Evolutionary conservation across 2,329 filamentous ascomycete genomes (phyloP).

Genomic region (Botrytis deweyae): DNA sequence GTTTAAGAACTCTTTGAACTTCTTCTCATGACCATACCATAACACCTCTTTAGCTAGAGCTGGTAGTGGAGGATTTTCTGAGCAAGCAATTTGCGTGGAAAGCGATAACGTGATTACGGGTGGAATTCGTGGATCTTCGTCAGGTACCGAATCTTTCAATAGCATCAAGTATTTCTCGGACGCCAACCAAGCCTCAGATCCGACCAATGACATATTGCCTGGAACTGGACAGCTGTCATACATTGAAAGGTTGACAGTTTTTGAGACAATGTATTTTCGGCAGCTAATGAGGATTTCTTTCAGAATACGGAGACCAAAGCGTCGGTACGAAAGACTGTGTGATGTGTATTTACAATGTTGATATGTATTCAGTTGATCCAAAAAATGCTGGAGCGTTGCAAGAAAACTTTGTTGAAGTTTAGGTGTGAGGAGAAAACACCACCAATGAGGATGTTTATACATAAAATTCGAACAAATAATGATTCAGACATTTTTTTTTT

Average conservation of each 20-base stretch:
- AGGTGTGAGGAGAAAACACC: neutral
- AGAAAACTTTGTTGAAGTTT: neutral
- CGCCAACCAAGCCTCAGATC: neutral
- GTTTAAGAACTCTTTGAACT: neutral
- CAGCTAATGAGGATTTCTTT: neutral
- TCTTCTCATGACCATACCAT: constrained; percentile 4
- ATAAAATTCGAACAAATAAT: neutral
- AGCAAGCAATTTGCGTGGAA: neutral
- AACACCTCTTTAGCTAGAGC: neutral
- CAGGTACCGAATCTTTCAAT: constrained; percentile 1
- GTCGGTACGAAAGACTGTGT: neutral
- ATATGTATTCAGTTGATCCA: neutral
- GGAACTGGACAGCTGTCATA: neutral
- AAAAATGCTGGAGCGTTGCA: neutral
- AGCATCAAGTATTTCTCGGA: neutral
- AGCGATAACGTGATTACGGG: neutral
- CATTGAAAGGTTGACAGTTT: neutral
- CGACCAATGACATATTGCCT: neutral
- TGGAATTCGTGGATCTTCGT: neutral
- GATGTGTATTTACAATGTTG: neutral
- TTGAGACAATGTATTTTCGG: neutral
- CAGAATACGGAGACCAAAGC: neutral
- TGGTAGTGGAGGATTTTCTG: neutral
- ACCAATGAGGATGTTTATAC: neutral
- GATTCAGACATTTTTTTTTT: neutral